phyloP scores from a whole-genome alignment of 352 stramenopile genomes.

The Globisporangium abappressorium region DNA sequence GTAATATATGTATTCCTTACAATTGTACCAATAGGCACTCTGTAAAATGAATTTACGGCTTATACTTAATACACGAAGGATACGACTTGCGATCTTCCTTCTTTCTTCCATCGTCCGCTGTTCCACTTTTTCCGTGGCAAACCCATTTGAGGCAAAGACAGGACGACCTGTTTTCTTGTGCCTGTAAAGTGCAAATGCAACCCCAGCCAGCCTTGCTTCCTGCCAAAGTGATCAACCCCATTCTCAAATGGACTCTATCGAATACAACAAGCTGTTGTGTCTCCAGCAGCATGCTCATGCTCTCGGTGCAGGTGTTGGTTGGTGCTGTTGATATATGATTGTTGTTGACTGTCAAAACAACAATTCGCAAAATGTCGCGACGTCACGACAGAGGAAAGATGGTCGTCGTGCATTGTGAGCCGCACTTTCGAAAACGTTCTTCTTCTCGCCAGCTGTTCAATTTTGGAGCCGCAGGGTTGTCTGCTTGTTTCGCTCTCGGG shows the following conservation, averaged over 20 bases:
- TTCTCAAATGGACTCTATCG: too few species aligned
- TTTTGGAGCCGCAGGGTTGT: neutral
- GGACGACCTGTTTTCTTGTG: neutral
- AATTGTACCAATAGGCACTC: neutral
- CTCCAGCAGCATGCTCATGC: neutral
- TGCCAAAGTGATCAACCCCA: too few species aligned
- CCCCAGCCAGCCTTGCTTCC: neutral
- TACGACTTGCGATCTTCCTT: slow-evolving; percentile 1
- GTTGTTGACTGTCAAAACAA: neutral
- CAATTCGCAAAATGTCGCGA: neutral
- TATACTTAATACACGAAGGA: neutral
- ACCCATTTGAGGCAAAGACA: slow-evolving; percentile 7
- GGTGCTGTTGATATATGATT: neutral
- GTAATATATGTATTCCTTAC: neutral
- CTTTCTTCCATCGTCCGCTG: neutral
- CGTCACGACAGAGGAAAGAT: neutral
- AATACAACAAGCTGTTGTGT: neutral
- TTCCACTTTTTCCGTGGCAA: neutral
- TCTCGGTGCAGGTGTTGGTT: neutral
- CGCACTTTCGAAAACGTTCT: neutral
- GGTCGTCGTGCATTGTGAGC: neutral
- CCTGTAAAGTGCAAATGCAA: neutral
- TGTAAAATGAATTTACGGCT: neutral
- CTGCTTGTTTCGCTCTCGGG: neutral
- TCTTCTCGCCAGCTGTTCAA: slow-evolving; percentile 9